A percentile compares a stretch with the other conserved stretches of the same genome.
phyloP scores from a whole-genome alignment of 495 filamentous ascomycete species.

The Penicillium coprophilum region DNA sequence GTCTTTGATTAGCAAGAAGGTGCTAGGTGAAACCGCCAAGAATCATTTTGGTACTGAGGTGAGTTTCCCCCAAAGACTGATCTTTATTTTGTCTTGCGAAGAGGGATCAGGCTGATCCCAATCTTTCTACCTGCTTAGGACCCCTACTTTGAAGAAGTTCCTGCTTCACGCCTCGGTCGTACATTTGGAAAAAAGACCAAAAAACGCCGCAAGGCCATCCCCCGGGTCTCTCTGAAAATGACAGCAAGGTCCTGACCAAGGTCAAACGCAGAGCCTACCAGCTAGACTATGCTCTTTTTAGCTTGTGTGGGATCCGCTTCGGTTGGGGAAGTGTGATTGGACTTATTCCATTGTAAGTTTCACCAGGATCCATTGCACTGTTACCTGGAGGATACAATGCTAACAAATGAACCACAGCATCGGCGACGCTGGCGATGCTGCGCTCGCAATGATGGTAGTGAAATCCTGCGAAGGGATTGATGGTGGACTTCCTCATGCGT shows the following conservation, averaged over 20 bases:
- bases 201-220: constrained; percentile 66
- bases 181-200: constrained; percentile 59
- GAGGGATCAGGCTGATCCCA: constrained; percentile 7
- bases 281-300: constrained; percentile 78
- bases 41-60: constrained; percentile 71
- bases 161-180: constrained; percentile 63
- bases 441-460: constrained; percentile 63
- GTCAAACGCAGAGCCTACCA: constrained; percentile 79
- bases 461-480: constrained; percentile 65
- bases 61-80: constrained; percentile 20
- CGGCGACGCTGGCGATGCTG: constrained; percentile 72
- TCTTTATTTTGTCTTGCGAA: not conserved
- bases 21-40: constrained; percentile 62
- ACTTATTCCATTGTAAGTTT: constrained; percentile 70
- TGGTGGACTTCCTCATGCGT: constrained; percentile 59
- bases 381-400: not conserved
- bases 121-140: constrained; percentile 43
- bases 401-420: constrained; percentile 44
- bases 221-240: constrained; percentile 74
- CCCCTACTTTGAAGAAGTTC: constrained; percentile 72
- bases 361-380: not conserved
- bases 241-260: constrained; percentile 72
- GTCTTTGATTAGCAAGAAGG: constrained; percentile 61
- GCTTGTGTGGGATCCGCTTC: constrained; percentile 70
- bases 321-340: constrained; percentile 83